These are phyloP conservation scores for Hypoxylon sp. DNA, from an alignment of 2,329 filamentous ascomycete species.

Conservation along the genomic window DNA sequence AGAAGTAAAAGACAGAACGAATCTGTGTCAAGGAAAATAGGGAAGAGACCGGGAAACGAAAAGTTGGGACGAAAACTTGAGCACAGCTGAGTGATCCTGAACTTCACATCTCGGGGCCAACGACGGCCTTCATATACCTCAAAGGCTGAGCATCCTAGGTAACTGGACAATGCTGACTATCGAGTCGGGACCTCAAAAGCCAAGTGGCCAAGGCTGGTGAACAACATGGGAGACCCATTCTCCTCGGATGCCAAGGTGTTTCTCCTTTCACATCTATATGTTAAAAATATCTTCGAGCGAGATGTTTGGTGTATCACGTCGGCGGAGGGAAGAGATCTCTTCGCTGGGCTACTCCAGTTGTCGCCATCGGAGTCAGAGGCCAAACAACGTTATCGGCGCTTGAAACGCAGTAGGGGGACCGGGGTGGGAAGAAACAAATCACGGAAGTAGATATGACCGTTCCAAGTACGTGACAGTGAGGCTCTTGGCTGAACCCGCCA, in stretches of 20 bases:
- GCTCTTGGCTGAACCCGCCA: slow-evolving; percentile 52
- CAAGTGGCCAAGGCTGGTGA: slow-evolving; percentile 35
- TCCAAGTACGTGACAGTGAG: slow-evolving; percentile 41
- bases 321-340: slow-evolving; percentile 34
- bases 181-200: slow-evolving; percentile 43
- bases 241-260: slow-evolving; percentile 48
- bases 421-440: slow-evolving; percentile 35
- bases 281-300: slow-evolving; percentile 47
- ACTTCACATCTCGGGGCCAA: slow-evolving; percentile 32
- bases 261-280: slow-evolving; percentile 36
- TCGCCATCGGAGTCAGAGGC: slow-evolving; percentile 28
- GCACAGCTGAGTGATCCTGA: slow-evolving; percentile 52
- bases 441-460: slow-evolving; percentile 34
- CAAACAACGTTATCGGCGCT: slow-evolving; percentile 35
- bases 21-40: slow-evolving; percentile 41
- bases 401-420: slow-evolving; percentile 37
- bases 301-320: slow-evolving; percentile 36
- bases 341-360: slow-evolving; percentile 14
- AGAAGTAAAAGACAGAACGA: slow-evolving; percentile 48
- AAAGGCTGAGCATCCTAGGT: slow-evolving; percentile 23
- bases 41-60: slow-evolving; percentile 47
- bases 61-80: slow-evolving; percentile 47
- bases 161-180: slow-evolving; percentile 27
- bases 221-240: slow-evolving; percentile 38
- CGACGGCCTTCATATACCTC: slow-evolving; percentile 52